Evolutionary conservation across 176 grass and related monocot species (phyloP).

Genomic region (Oryza officinalis): DNA sequence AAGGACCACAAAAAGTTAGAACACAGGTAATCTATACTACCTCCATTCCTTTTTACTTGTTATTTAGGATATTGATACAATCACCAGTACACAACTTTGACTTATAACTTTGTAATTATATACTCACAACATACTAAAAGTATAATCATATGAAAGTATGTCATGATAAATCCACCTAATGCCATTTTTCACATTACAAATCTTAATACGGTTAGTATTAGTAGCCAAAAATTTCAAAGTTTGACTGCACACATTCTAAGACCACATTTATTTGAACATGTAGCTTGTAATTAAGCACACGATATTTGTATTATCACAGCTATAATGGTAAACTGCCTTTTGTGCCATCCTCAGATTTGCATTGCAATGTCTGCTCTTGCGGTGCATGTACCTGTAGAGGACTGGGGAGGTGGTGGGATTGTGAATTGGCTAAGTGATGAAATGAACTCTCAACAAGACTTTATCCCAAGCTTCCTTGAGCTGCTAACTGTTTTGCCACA

Average conservation of each 20-base stretch:
- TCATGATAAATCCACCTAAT: not conserved
- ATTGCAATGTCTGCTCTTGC: constrained; percentile 95
- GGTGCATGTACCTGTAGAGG: constrained; percentile 91
- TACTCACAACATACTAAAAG: not conserved
- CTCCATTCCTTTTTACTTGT: not conserved
- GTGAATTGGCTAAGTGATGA: constrained; percentile 90
- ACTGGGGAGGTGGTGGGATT: constrained; percentile 96
- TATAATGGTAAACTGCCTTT: constrained; percentile 27
- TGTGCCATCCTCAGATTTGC: constrained; percentile 77
- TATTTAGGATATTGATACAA: not conserved
- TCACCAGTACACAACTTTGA: not conserved
- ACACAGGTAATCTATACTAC: constrained; percentile 68
- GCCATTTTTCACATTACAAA: not conserved
- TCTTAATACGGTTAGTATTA: not conserved
- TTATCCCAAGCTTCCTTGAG: constrained; percentile 85
- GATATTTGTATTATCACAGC: constrained; percentile 22
- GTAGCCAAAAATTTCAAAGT: not conserved
- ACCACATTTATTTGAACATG: not conserved
- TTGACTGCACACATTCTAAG: not conserved
- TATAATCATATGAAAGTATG: not conserved
- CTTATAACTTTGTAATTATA: not conserved
- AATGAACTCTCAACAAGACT: constrained; percentile 88
- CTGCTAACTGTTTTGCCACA: constrained; percentile 87
- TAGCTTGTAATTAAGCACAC: constrained; percentile 17
- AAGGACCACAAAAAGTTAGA: constrained; percentile 92